These are phyloP conservation scores for Neofusicoccum laricinum DNA, from an alignment of 2,329 filamentous ascomycete species.

Conservation along the genomic window DNA sequence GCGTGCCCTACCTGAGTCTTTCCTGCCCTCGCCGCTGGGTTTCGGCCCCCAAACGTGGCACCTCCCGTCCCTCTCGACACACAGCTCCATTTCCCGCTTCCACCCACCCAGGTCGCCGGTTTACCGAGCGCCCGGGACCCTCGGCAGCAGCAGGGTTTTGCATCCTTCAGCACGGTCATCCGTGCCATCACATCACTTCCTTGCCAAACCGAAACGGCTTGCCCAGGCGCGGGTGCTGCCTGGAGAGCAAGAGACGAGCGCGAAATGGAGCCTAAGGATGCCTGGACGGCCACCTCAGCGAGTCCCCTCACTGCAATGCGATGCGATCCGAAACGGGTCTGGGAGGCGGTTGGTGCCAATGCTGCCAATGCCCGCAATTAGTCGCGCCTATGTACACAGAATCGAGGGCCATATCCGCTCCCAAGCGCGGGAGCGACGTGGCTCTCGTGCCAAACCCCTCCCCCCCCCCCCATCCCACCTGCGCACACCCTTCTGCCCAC, in stretches of 20 bases:
- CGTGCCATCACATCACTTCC: slow-evolving; percentile 11
- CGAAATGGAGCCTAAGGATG: slow-evolving; percentile 1
- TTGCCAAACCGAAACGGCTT: slow-evolving; percentile 8
- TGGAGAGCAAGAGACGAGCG: not conserved
- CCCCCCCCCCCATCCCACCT: slow-evolving; percentile 3
- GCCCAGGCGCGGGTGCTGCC: slow-evolving; percentile 4
- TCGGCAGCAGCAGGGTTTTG: not conserved
- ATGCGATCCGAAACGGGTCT: slow-evolving; percentile 1
- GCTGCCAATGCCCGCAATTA: not conserved
- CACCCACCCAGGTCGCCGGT: slow-evolving; percentile 8
- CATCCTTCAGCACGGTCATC: slow-evolving; percentile 11
- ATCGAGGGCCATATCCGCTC: not conserved
- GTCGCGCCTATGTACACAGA: not conserved
- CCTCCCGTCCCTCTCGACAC: not conserved
- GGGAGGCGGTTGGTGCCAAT: not conserved
- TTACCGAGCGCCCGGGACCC: slow-evolving; percentile 13
- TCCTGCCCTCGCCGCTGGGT: not conserved
- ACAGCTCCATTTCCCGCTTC: slow-evolving; percentile 6
- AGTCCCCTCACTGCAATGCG: not conserved
- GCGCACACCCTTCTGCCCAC: not conserved
- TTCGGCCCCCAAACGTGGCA: slow-evolving; percentile 8
- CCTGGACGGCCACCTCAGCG: not conserved
- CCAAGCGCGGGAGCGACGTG: not conserved
- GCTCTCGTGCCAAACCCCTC: not conserved
- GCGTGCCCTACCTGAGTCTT: too few relatives aligned